Percentiles rank a stretch among this genome's conserved stretches.
Conservation (phyloP, 371 early-diverging fungal genomes). For the Sporodiniella umbellata region DNA sequence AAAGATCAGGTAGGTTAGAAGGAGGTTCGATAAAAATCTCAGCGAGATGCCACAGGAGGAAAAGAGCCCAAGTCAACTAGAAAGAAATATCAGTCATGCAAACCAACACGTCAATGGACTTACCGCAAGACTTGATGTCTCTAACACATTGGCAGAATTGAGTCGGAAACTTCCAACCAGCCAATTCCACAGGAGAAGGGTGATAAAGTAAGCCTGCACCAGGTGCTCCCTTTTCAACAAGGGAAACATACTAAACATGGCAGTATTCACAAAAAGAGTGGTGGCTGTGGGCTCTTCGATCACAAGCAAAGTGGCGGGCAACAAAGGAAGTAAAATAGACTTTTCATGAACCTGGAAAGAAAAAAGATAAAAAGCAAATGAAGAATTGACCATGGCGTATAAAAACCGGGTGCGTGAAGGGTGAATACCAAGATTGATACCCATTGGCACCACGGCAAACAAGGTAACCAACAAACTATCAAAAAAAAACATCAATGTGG, state of each 20-base stretch:
- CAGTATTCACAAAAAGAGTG: conserved; percentile 72
- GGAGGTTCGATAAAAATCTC: conserved; percentile 66
- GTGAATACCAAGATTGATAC: conserved; percentile 51
- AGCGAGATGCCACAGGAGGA: conserved; percentile 57
- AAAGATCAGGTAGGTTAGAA: conserved; percentile 73
- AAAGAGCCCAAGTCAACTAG: conserved; percentile 43
- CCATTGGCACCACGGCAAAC: conserved; percentile 65
- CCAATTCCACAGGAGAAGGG: conserved; percentile 70
- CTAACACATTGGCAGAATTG: conserved; percentile 5
- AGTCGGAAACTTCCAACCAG: conserved; percentile 32
- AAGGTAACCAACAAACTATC: conserved; percentile 67
- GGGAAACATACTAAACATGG: conserved; percentile 90
- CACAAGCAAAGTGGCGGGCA: conserved; percentile 74
- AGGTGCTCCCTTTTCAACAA: conserved; percentile 75
- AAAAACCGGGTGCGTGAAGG: conserved; percentile 56
- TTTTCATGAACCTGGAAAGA: conserved; percentile 98
- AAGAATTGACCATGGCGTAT: conserved; percentile 68
- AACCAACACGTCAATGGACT: neutral
- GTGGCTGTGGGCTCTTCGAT: conserved; percentile 58
- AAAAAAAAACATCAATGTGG: neutral
- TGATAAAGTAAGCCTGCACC: conserved; percentile 60
- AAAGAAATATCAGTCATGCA: neutral
- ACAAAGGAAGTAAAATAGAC: conserved; percentile 80
- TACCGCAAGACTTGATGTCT: conserved; percentile 8
- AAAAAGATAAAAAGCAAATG: conserved; percentile 89